Base-by-base conservation (phyloP, 805 yeast species). In the Spathaspora boniae region DNA sequence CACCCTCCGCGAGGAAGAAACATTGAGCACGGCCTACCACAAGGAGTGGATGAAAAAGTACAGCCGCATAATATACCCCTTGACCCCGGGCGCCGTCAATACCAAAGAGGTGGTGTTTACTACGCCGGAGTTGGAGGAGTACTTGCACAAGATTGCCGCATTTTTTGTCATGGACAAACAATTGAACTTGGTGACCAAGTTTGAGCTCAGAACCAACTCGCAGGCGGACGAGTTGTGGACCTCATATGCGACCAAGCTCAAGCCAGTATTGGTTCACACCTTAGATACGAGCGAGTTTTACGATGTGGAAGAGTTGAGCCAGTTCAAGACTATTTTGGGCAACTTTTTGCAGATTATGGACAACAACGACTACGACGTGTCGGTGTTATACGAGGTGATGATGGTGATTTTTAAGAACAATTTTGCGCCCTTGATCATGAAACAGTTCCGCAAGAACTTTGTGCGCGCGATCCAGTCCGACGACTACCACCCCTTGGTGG, bases 401-500 rank as follows among this genome's bases (percentile, higher is more conserved):
- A 60, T 83, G 20, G 51, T 68, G 2, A 56, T 81, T 6, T 80
- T 87, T 51, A 67, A 74, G 31, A 63, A 65, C 35, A 72, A 74
- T 43, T 84, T 72, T 49, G 77, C 86, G n/a, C 69, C 70, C 2
- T 62, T 72, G 8, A 60, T 79, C 16, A 70, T 76, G 9, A 63
- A 61, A 40, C 70, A 72, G 11, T 86, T 87, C 56, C 66, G 73
- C 16, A 55, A 54, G 9, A 82, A 80, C 32, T 91, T 88, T 60
- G 60, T 68, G 21, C 69, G 70, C 7, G 62, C 82, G 5, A 74
- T 88, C 24, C 74, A 76, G 41, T 80, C 82, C 16, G 97, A 91
- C 53, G 93, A 86, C 54, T 86, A 86, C 45, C 86, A 86, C 87
- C 95, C 96, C 9, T 73, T 88, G 65, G 74, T 75, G 0, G 78